Conservation (phyloP, 257 asterid genomes). For the Craterostigma plantagineum region DNA sequence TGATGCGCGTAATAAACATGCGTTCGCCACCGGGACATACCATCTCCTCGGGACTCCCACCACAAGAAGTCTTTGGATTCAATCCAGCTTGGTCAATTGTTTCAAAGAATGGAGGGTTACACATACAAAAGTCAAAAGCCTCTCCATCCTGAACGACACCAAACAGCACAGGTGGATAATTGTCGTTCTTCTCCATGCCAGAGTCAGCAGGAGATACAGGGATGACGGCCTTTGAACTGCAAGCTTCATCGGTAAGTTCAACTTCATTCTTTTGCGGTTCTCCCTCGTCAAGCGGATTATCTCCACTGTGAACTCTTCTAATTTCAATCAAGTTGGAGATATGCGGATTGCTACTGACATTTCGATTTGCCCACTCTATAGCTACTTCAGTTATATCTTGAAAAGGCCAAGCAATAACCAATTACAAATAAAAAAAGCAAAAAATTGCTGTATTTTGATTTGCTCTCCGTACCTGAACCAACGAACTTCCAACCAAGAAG, state of each 20-base stretch:
- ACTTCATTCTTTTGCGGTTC: conserved; percentile 11
- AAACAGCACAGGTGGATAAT: conserved; percentile 41
- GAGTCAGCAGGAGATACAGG: conserved; percentile 11
- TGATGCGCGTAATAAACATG: conserved; percentile 56
- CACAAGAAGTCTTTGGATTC: conserved; percentile 91
- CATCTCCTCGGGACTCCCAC: conserved; percentile 86
- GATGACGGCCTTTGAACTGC: conserved; percentile 9
- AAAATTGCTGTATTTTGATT: background rate
- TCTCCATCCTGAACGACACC: conserved; percentile 67
- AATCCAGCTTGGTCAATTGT: conserved; percentile 79
- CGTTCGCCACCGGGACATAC: conserved; percentile 82
- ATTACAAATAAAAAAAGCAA: conserved; percentile 1
- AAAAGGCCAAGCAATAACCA: conserved; percentile 3
- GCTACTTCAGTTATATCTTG: conserved; percentile 81
- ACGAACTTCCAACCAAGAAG: conserved; percentile 85
- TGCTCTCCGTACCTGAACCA: conserved; percentile 48
- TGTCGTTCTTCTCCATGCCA: conserved; percentile 11
- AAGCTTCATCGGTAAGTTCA: conserved; percentile 1
- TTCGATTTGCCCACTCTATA: conserved; percentile 70
- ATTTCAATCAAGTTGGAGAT: conserved; percentile 57
- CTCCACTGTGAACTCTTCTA: conserved; percentile 30
- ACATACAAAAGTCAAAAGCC: conserved; percentile 82
- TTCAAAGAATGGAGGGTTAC: conserved; percentile 94
- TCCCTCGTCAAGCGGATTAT: conserved; percentile 4
- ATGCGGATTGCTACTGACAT: conserved; percentile 59